Conservation (phyloP, 805 yeast species). For the Lachancea thermotolerans region DNA sequence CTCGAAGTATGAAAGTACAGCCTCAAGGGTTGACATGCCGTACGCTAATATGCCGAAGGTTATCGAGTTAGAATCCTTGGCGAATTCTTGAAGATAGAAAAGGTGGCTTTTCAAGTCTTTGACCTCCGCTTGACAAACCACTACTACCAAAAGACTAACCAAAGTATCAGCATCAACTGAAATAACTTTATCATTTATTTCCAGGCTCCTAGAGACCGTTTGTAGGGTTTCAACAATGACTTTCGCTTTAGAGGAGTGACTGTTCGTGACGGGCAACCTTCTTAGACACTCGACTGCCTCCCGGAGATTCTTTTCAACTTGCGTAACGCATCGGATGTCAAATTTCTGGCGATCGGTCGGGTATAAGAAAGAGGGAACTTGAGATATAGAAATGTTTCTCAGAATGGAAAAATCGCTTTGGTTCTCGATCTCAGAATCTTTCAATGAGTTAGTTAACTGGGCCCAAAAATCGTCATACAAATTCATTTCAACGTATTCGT, state of each 20-base stretch:
- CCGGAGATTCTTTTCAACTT: constrained; percentile 39
- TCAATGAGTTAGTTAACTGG: constrained; percentile 29
- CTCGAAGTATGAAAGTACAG: constrained; percentile 61
- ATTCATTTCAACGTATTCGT: constrained; percentile 65
- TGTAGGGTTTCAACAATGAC: constrained; percentile 48
- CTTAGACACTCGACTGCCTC: constrained; percentile 48
- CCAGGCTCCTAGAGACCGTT: constrained; percentile 36
- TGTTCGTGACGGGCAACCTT: constrained; percentile 39
- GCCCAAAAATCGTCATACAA: constrained; percentile 65
- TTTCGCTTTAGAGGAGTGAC: constrained; percentile 42
- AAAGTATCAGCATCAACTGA: constrained; percentile 76
- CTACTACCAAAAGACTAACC: constrained; percentile 64
- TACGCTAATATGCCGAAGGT: constrained; percentile 65
- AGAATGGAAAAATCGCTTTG: constrained; percentile 24
- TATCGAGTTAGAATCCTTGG: constrained; percentile 35
- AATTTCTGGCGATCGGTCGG: constrained; percentile 28
- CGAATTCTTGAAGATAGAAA: constrained; percentile 56
- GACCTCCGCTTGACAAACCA: constrained; percentile 57
- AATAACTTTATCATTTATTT: constrained; percentile 10
- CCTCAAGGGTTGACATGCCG: constrained; percentile 77
- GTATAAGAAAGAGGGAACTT: constrained; percentile 40
- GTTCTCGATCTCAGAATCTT: constrained; percentile 18
- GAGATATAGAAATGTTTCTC: constrained; percentile 34
- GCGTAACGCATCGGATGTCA: constrained; percentile 24
- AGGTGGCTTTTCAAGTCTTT: constrained; percentile 56